Percentiles rank a stretch among this genome's conserved stretches.
Conservation (phyloP, 208 protist species). For the Novymonas esmeraldas region DNA sequence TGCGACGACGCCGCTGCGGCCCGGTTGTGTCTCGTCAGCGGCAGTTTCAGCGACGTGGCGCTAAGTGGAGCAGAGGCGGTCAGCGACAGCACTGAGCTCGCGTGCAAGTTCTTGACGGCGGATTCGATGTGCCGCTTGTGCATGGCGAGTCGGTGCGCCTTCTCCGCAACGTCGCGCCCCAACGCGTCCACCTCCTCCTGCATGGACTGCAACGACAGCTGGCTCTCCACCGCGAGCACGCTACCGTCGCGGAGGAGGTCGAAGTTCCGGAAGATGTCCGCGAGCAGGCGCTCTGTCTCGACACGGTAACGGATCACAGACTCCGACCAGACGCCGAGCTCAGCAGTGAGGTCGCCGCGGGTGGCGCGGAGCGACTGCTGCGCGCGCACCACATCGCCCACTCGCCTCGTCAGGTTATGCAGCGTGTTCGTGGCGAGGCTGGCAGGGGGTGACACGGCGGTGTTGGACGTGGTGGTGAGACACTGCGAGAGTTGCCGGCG, state of each 20-base stretch:
- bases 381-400: not conserved
- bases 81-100: not conserved
- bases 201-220: conserved; percentile 15
- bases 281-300: conserved; percentile 14
- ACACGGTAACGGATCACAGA: conserved; percentile 5
- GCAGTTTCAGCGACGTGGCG: too few relatives aligned
- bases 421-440: conserved; percentile 14
- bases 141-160: conserved; percentile 7
- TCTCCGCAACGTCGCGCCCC: conserved; percentile 11
- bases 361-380: conserved; percentile 14
- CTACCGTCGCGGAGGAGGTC: conserved; percentile 21
- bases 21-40: not conserved
- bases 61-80: not conserved
- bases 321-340: conserved; percentile 10
- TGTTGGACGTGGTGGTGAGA: conserved; percentile 3
- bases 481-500: conserved; percentile 24
- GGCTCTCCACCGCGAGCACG: conserved; percentile 15
- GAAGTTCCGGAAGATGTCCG: conserved; percentile 8
- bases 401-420: not conserved
- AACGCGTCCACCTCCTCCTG: conserved; percentile 16
- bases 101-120: not conserved
- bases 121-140: conserved; percentile 15
- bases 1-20: not conserved
- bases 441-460: conserved; percentile 4
- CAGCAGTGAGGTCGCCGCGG: conserved; percentile 9